Evolutionary conservation across 495 filamentous ascomycete genomes (phyloP), one percentile per base, ranked within the genome.

Genomic region (Parathielavia appendiculata): DNA sequence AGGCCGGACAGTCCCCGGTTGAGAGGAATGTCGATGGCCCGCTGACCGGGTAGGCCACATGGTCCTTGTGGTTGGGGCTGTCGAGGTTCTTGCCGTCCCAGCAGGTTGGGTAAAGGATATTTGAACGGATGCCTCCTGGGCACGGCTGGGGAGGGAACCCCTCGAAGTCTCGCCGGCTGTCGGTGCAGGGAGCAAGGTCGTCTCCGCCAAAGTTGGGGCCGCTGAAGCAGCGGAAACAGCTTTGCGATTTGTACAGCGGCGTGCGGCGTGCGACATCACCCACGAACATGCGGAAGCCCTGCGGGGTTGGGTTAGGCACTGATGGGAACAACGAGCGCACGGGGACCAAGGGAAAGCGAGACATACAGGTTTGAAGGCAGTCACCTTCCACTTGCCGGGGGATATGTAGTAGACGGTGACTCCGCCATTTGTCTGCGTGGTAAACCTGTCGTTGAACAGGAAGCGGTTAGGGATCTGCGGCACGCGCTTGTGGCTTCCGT

Each of bases 371-470:
- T 73, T 72, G 55, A 79, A 79, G 4, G 76, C 76, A 11, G 76
- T 79, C 35, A 76, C 72, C 17, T 66, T 67, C 36, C 62, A 63
- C 53, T 68, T 66, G 38, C 70, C 65, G 0, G 76, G 74, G 0
- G 70, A 65, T 41, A 76, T 71, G 63, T 79, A 79, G 58, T 79
- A 79, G 1, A 79, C 73, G 0, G 71, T 73, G 20, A 76, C 64
- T 1, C 76, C 76, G 17, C 76, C 76, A 11, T 56, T 57, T 0
- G 69, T 76, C 36, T 75, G 66, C 3, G 75, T 76, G 23, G 69
- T 71, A 56, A 76, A 76, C 34, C 67, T 61, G 51, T 78, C 75
- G 60, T 66, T 68, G 61, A 75, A 76, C 57, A 74, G 65, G 14
- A 66, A 54, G 20, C 48, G 22, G 40, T 54, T 54, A 9, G 52